Conservation (phyloP, 2,329 filamentous ascomycete species). For the Sclerotinia minor region DNA sequence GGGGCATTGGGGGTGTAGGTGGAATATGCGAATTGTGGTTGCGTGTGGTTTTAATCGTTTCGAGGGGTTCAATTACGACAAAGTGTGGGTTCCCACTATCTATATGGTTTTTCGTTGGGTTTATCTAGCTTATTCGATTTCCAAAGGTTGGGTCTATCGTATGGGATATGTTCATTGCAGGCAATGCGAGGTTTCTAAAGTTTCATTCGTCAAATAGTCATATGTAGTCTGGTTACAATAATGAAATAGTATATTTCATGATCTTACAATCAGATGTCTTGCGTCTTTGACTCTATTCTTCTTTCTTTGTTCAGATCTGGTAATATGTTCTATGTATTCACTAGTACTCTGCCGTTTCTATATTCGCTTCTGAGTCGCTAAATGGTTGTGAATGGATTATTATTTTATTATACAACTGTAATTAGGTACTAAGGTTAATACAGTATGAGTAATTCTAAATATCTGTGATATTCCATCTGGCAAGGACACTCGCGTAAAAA, state of each 20-base stretch:
- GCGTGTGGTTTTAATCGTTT: background rate
- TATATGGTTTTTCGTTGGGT: background rate
- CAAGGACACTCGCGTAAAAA: background rate
- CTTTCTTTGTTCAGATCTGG: background rate
- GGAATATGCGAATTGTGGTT: background rate
- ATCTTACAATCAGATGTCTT: background rate
- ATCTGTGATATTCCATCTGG: background rate
- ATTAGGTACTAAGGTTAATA: too few relatives aligned
- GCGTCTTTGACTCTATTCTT: background rate
- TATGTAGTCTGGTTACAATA: background rate
- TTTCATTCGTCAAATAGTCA: background rate
- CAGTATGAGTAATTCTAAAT: background rate
- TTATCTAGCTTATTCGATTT: background rate
- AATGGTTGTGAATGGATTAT: background rate
- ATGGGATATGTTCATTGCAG: conserved; percentile 5
- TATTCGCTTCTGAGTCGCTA: background rate
- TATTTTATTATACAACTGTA: too few relatives aligned
- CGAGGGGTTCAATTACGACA: background rate
- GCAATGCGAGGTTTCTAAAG: background rate
- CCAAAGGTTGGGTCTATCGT: too few relatives aligned
- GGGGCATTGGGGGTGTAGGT: background rate
- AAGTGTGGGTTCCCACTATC: background rate
- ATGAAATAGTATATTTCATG: background rate
- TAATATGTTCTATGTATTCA: background rate
- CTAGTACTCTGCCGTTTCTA: background rate